Evolutionary conservation across 805 yeast species (phyloP).

Genomic region (Kregervanrija delftensis): DNA sequence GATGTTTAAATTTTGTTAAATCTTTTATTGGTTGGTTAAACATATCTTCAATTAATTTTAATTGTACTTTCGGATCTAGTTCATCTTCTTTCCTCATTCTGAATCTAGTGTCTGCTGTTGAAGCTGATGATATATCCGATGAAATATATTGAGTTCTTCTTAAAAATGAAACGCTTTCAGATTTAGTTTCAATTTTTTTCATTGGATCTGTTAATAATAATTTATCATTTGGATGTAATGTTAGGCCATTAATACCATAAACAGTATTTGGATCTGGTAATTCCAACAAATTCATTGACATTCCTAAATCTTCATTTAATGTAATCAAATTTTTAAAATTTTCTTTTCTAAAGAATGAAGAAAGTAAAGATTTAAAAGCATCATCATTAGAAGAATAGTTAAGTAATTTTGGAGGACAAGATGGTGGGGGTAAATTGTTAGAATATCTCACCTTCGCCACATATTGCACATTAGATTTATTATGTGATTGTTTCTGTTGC

Average conservation of each 20-base stretch:
- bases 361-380: slow-evolving; percentile 49
- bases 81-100: slow-evolving; percentile 27
- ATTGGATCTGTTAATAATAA: slow-evolving; percentile 76
- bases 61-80: slow-evolving; percentile 55
- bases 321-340: slow-evolving; percentile 58
- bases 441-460: slow-evolving; percentile 77
- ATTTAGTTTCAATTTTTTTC: slow-evolving; percentile 34
- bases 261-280: slow-evolving; percentile 42
- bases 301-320: slow-evolving; percentile 57
- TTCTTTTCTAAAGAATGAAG: slow-evolving; percentile 69
- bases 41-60: slow-evolving; percentile 67
- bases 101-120: slow-evolving; percentile 17
- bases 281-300: slow-evolving; percentile 66
- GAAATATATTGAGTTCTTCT: slow-evolving; percentile 93
- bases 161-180: slow-evolving; percentile 46
- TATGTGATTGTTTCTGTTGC: background rate
- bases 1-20: slow-evolving; percentile 52
- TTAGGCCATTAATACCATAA: slow-evolving; percentile 19
- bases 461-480: slow-evolving; percentile 27
- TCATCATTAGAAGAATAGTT: slow-evolving; percentile 32
- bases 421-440: slow-evolving; percentile 89
- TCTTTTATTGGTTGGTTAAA: slow-evolving; percentile 48
- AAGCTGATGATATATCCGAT: slow-evolving; percentile 33
- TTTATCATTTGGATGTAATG: slow-evolving; percentile 72
- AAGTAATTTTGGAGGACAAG: slow-evolving; percentile 80